Conservation (phyloP, 345 rosid species). For the Nephelium lappaceum region DNA sequence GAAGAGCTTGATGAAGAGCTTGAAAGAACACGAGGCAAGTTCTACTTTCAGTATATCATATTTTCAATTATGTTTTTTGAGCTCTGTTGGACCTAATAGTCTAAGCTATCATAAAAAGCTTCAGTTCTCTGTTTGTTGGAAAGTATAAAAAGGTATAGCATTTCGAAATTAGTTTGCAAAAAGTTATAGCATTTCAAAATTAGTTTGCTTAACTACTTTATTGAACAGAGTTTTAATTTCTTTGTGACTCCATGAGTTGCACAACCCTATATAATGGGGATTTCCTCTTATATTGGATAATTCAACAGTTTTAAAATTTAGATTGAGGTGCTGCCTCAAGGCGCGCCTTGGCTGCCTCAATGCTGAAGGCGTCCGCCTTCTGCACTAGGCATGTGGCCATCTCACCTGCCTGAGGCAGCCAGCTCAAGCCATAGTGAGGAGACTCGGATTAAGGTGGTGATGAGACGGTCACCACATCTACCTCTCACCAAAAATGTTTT, state of each 20-base stretch:
- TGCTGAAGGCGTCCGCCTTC: too few species aligned
- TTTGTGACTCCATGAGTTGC: background rate
- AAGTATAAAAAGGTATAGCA: background rate
- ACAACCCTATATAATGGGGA: background rate
- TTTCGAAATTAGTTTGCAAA: background rate
- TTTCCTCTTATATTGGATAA: background rate
- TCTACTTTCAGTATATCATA: conserved; percentile 2
- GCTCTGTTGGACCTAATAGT: conserved; percentile 9
- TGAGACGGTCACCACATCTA: too few species aligned
- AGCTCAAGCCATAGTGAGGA: too few species aligned
- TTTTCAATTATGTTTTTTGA: background rate
- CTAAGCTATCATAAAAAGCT: background rate
- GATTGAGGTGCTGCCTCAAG: too few species aligned
- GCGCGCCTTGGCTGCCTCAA: too few species aligned
- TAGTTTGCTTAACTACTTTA: background rate
- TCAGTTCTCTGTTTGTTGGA: background rate
- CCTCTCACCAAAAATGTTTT: too few species aligned
- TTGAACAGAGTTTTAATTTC: background rate
- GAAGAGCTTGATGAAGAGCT: conserved; percentile 93
- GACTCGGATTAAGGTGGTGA: too few species aligned
- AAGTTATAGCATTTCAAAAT: background rate
- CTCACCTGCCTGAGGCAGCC: too few species aligned
- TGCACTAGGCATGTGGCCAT: too few species aligned
- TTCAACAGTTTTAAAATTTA: too few species aligned
- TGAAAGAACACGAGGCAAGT: conserved; percentile 64